Conservation (phyloP, 2,329 filamentous ascomycete genomes). For the Penicillium glabrum region DNA sequence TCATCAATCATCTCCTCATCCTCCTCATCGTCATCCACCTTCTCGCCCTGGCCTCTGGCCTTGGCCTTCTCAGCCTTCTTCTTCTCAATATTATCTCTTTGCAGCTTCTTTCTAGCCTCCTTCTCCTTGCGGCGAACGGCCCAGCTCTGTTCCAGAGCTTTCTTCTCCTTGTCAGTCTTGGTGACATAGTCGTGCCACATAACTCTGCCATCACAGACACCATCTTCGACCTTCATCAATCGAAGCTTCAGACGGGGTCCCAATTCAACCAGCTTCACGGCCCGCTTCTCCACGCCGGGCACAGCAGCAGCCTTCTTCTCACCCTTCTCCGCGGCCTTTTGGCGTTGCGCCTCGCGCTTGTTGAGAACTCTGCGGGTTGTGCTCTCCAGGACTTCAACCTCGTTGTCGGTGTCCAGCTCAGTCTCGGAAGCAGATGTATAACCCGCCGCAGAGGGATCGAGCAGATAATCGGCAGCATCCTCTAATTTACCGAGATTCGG, state of each 20-base stretch:
- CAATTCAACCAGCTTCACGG: slow-evolving; percentile 87
- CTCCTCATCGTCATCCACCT: slow-evolving; percentile 48
- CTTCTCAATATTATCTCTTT: slow-evolving; percentile 86
- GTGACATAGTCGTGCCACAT: slow-evolving; percentile 97
- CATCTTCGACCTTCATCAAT: slow-evolving; percentile 94
- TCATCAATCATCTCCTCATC: slow-evolving; percentile 53
- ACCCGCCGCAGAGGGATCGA: slow-evolving; percentile 74
- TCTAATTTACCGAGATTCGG: slow-evolving; percentile 89
- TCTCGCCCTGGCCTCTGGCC: slow-evolving; percentile 44
- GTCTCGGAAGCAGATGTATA: slow-evolving; percentile 94
- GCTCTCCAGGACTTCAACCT: slow-evolving; percentile 76
- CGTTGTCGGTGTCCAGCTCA: slow-evolving; percentile 89
- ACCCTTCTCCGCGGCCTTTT: slow-evolving; percentile 45
- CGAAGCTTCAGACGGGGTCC: slow-evolving; percentile 86
- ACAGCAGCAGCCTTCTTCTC: slow-evolving; percentile 41
- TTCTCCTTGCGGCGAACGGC: slow-evolving; percentile 78
- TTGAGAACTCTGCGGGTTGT: slow-evolving; percentile 55
- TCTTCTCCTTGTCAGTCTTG: slow-evolving; percentile 76
- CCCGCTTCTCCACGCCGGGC: slow-evolving; percentile 71
- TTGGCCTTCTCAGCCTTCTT: slow-evolving; percentile 69
- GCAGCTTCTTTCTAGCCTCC: slow-evolving; percentile 79
- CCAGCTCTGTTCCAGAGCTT: slow-evolving; percentile 80
- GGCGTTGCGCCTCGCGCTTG: slow-evolving; percentile 51
- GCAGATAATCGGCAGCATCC: slow-evolving; percentile 92
- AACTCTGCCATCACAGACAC: slow-evolving; percentile 81